Base-by-base conservation (phyloP, 768 basidiomycete genomes). In the Russula dissimulans region DNA sequence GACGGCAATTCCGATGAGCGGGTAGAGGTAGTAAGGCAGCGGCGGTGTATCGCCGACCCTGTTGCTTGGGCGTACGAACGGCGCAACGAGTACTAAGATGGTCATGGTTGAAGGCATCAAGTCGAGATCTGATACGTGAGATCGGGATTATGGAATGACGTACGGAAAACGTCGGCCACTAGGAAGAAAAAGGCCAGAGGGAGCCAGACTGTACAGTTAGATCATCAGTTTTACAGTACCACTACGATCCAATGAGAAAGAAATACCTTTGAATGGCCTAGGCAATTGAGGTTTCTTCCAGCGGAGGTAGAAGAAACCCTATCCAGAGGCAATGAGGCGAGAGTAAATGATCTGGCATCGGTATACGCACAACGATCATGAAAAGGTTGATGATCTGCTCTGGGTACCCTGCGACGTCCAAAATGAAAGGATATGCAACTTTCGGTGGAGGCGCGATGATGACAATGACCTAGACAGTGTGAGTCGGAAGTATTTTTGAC, bases 1-100 rank as follows among this genome's bases (percentile, higher is more conserved):
- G 59, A 83, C 70, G 0, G 67, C 77, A 57, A 82, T 82, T 1
- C 79, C 81, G 1, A 83, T 78, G 9, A 81, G 71, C 62, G 78
- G 78, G 66, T 83, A 82, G 77, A 82, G 65, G 66, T 82, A 84
- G 61, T 84, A 83, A 7, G 83, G 81, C 41, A 84, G 66, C 14
- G 83, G 80, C 11, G 81, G 81, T 0, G 82, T 82, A 63, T 85
- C 83, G n/a, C 83, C 83, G 0, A 80, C 74, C 17, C 76, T 74
- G 62, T 80, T 80, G 0, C 80, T 73, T 3, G 83, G 83, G 22
- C 65, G 77, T 5, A 84, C 55, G 74, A 83, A 85, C 0, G 83
- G 83, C 2, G 78, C 78, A 15, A 84, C 67, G 5, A 85, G 72
- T 6, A 85, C 82, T 78, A n/a, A 31, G 10, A 32, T 11, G 15